Evolutionary conservation across 2,329 filamentous ascomycete species (phyloP), one percentile per base, ranked within the genome.

Genomic region (Drechmeria coniospora): DNA sequence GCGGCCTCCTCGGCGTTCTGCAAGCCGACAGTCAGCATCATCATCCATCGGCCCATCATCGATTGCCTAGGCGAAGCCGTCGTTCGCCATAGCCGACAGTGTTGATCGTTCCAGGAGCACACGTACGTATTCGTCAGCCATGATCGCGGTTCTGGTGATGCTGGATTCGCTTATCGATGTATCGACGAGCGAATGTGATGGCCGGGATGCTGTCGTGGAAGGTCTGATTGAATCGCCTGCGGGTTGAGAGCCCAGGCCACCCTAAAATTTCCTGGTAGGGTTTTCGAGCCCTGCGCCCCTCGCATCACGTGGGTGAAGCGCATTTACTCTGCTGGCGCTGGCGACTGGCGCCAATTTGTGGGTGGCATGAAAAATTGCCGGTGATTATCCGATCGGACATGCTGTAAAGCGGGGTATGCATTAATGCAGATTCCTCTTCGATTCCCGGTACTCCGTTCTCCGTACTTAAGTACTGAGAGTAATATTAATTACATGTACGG

Each of bases 1-100:
- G 84, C 87, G 66, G 87, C 87, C 74, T 90, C 82, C 72, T 92
- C 84, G 61, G 86, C 78, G 71, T 94, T 87, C 84, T 93, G 53
- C 49, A 35, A 34, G 31, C 21, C 31, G 29, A 25, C 31, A 39
- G 30, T 39, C 28, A 27, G 8, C n/a, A 13, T 31, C 25, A 15
- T 21, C 20, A 21, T 21, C 20, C 9, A n/a, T 21, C 20, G 20
- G 10, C 9, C 9, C 20, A 21, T 5, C 9, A n/a, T 11, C 20
- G 20, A 21, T 11, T 6, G 18, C 18, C 5, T 11, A n/a, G 12
- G 9, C 5, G 20, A 5, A n/a, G 10, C 4, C 5, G 6, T 6
- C 5, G 6, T 11, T 26, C 14, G 44, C 40, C 36, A 44, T 45
- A 46, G 40, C 44, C 34, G 44, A 41, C 39, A 21, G 25, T 27